These are phyloP conservation scores for Hyphopichia khmerensis DNA, from an alignment of 1,139 yeast species.

Conservation along the genomic window DNA sequence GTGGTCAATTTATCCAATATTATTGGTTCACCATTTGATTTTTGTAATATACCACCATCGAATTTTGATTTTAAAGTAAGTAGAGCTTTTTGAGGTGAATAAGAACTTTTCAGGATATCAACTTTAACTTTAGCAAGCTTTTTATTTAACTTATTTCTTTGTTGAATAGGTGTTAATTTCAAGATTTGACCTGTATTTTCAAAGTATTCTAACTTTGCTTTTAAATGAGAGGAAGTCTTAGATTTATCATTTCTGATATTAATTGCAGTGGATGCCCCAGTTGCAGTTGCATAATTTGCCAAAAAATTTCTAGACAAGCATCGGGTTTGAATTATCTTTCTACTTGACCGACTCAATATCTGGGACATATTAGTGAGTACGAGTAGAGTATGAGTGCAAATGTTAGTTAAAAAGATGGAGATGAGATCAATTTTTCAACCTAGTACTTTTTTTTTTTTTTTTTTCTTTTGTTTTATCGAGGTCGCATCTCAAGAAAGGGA, in stretches of 20 bases:
- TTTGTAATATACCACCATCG: conserved; percentile 14
- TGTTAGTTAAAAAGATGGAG: not conserved
- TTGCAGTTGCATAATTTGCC: not conserved
- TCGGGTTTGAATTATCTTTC: not conserved
- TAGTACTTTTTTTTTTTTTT: too few relatives aligned
- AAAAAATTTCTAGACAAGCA: not conserved
- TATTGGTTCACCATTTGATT: conserved; percentile 18
- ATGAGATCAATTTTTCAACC: not conserved
- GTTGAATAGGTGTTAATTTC: conserved; percentile 13
- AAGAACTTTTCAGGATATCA: conserved; percentile 3
- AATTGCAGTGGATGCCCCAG: not conserved
- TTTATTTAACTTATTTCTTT: not conserved
- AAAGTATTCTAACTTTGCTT: conserved; percentile 26
- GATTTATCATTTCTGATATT: not conserved
- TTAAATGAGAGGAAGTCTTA: conserved; percentile 16
- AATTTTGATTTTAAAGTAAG: conserved; percentile 14
- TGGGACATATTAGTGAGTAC: not conserved
- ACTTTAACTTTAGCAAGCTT: not conserved
- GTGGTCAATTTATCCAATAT: conserved; percentile 17
- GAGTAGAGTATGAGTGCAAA: not conserved
- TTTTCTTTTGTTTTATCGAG: not conserved
- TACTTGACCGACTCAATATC: not conserved
- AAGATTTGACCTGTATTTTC: conserved; percentile 27
- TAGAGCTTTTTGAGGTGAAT: conserved; percentile 23
- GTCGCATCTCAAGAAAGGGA: not conserved